Conservation (phyloP, 805 yeast species). For the Blastobotrys attinorum region DNA sequence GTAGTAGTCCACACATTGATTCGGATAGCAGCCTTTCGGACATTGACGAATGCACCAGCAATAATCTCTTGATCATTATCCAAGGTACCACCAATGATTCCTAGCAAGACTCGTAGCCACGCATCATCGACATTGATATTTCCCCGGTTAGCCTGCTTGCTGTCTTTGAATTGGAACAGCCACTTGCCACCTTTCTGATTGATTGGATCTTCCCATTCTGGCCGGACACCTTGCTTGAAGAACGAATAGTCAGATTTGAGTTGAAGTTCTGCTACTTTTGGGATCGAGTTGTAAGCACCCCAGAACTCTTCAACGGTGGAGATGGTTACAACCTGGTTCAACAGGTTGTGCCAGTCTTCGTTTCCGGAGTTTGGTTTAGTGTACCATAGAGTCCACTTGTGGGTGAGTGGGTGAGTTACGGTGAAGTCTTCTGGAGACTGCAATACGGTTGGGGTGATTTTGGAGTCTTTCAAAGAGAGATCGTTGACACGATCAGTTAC, state of each 20-base stretch:
- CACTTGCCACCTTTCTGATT: slow-evolving; percentile 93
- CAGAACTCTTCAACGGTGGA: slow-evolving; percentile 97
- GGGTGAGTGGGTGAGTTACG: slow-evolving; percentile 82
- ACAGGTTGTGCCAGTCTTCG: slow-evolving; percentile 78
- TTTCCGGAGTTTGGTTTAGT: slow-evolving; percentile 78
- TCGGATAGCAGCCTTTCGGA: slow-evolving; percentile 74
- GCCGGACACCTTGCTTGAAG: slow-evolving; percentile 88
- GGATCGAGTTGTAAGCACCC: slow-evolving; percentile 94
- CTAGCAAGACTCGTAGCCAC: slow-evolving; percentile 68
- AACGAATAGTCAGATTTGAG: slow-evolving; percentile 89
- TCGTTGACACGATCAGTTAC: slow-evolving; percentile 18
- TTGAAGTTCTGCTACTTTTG: slow-evolving; percentile 86
- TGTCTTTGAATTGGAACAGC: slow-evolving; percentile 60
- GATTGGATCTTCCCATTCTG: slow-evolving; percentile 95
- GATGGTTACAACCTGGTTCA: slow-evolving; percentile 88
- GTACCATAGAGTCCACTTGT: slow-evolving; percentile 96
- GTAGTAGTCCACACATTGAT: slow-evolving; percentile 92
- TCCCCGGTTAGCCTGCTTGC: slow-evolving; percentile 8
- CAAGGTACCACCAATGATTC: slow-evolving; percentile 92
- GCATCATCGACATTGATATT: slow-evolving; percentile 65
- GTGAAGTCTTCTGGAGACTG: slow-evolving; percentile 37
- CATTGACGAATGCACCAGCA: slow-evolving; percentile 87
- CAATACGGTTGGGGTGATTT: slow-evolving; percentile 14
- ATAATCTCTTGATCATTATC: slow-evolving; percentile 82
- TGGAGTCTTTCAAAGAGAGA: slow-evolving; percentile 2